Conservation (phyloP, 1,284 basidiomycete genomes). For the Trichosporon ovoides region DNA sequence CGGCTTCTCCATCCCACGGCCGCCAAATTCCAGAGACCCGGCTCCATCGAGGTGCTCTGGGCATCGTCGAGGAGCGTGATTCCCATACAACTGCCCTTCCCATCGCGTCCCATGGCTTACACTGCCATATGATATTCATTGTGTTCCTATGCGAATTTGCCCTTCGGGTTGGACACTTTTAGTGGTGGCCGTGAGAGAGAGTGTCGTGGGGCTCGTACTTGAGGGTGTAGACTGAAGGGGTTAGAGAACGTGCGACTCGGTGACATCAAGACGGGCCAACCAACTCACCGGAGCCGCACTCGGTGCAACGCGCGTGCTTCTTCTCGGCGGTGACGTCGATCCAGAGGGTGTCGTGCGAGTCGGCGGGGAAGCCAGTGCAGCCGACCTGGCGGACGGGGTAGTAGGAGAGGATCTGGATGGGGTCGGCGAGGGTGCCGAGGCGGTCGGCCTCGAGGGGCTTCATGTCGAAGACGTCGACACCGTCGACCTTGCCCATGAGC, state of each 20-base stretch:
- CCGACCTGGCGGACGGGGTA: constrained; percentile 74
- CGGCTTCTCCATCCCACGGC: too few species aligned
- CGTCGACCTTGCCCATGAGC: constrained; percentile 80
- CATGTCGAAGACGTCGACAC: constrained; percentile 85
- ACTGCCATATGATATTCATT: constrained; percentile 22
- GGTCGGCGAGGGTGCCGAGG: constrained; percentile 80
- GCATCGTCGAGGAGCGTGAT: not conserved
- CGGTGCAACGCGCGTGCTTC: constrained; percentile 67
- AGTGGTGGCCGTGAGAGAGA: constrained; percentile 39
- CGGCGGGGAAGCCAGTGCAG: constrained; percentile 84
- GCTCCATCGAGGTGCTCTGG: too few species aligned
- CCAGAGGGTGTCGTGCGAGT: constrained; percentile 88
- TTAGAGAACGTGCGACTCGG: constrained; percentile 10
- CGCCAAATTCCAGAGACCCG: too few species aligned
- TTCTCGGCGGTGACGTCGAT: constrained; percentile 62
- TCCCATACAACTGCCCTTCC: not conserved
- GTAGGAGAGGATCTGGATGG: constrained; percentile 79
- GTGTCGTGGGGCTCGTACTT: constrained; percentile 42
- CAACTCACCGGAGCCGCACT: constrained; percentile 62
- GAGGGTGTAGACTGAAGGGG: constrained; percentile 40
- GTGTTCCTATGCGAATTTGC: constrained; percentile 17
- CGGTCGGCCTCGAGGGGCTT: constrained; percentile 78
- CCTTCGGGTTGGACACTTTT: constrained; percentile 16
- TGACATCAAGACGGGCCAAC: not conserved
- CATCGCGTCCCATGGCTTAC: not conserved